phyloP scores from a whole-genome alignment of 768 basidiomycete genomes.

The Amanita fuliginea region DNA sequence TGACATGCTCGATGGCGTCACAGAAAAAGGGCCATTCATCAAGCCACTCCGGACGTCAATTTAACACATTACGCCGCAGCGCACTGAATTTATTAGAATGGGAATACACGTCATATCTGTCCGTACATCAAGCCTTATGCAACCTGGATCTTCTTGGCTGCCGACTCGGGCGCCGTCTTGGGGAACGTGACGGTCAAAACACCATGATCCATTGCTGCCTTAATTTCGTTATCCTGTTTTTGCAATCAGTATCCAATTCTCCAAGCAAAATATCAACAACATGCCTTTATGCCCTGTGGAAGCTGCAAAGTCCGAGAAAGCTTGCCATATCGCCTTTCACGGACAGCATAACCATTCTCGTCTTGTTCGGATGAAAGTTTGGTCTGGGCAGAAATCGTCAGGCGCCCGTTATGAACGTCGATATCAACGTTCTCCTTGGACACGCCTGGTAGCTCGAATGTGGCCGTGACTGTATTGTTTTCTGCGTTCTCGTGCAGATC shows the following conservation, averaged over 20 bases:
- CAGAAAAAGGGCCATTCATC: too few relatives aligned
- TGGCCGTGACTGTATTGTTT: slow-evolving; percentile 41
- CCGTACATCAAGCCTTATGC: neutral
- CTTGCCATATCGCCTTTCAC: slow-evolving; percentile 40
- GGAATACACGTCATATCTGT: too few relatives aligned
- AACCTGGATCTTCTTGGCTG: slow-evolving; percentile 19
- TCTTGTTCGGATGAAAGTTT: slow-evolving; percentile 25
- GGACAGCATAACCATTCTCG: slow-evolving; percentile 29
- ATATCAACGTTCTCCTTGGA: slow-evolving; percentile 42
- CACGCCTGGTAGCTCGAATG: slow-evolving; percentile 51
- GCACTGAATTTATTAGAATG: too few relatives aligned
- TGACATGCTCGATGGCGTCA: too few relatives aligned
- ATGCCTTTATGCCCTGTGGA: slow-evolving; percentile 42
- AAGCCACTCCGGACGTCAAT: too few relatives aligned
- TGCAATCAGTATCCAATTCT: neutral
- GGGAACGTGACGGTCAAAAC: slow-evolving; percentile 43
- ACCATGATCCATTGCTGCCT: slow-evolving; percentile 40
- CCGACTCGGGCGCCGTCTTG: slow-evolving; percentile 27
- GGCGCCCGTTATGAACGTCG: slow-evolving; percentile 38
- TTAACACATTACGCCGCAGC: too few relatives aligned
- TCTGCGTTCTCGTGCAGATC: slow-evolving; percentile 42
- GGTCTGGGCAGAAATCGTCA: slow-evolving; percentile 43
- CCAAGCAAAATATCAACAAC: slow-evolving; percentile 6
- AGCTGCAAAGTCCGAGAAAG: slow-evolving; percentile 39
- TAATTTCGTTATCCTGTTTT: slow-evolving; percentile 20